Conservation (phyloP, 2,329 filamentous ascomycete genomes). For the Epichloe aotearoae region DNA sequence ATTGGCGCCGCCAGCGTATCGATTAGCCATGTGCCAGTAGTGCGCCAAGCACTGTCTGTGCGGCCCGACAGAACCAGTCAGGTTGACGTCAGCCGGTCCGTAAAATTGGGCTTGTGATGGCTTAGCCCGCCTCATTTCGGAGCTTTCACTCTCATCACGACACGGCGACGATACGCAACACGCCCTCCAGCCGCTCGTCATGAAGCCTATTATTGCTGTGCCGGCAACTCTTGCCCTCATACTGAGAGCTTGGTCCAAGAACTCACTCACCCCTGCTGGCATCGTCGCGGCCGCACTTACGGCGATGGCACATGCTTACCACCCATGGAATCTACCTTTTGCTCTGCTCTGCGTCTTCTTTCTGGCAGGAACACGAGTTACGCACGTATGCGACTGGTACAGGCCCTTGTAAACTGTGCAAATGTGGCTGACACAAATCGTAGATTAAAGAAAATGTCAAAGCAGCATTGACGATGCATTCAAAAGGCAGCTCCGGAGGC, state of each 20-base stretch:
- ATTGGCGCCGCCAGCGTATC: background rate
- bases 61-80: background rate
- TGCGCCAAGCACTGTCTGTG: background rate
- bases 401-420: background rate
- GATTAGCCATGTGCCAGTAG: background rate
- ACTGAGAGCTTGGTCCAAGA: slow-evolving; percentile 54
- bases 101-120: too few relatives aligned
- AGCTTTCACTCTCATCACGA: background rate
- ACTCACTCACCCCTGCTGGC: slow-evolving; percentile 67
- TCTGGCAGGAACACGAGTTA: slow-evolving; percentile 67
- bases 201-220: slow-evolving; percentile 45
- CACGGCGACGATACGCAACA: background rate
- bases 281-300: slow-evolving; percentile 60
- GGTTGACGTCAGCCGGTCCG: background rate
- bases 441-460: slow-evolving; percentile 83
- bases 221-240: slow-evolving; percentile 48
- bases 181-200: slow-evolving; percentile 16
- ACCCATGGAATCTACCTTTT: slow-evolving; percentile 92
- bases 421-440: background rate
- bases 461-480: slow-evolving; percentile 63
- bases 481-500: slow-evolving; percentile 58
- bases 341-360: slow-evolving; percentile 75
- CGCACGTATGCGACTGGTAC: slow-evolving; percentile 45
- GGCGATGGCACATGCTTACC: slow-evolving; percentile 69
- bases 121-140: background rate